Conservation (phyloP, 2,329 filamentous ascomycete species). For the Exserohilum rostratum region DNA sequence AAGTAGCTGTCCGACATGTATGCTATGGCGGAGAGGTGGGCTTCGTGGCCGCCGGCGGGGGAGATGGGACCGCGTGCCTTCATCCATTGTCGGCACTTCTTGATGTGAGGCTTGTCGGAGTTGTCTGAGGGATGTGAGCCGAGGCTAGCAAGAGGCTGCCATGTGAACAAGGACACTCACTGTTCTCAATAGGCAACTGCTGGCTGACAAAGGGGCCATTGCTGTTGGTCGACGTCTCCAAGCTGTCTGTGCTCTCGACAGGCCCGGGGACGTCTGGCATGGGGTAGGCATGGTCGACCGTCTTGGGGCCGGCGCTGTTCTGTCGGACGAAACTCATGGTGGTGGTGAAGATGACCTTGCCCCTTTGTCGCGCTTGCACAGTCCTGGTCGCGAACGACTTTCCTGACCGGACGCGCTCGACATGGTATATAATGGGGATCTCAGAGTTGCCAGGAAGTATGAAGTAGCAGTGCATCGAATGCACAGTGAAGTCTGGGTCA, state of each 20-base stretch:
- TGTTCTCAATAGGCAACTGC: slow-evolving; percentile 62
- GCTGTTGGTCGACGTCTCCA: slow-evolving; percentile 37
- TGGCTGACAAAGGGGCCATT: slow-evolving; percentile 64
- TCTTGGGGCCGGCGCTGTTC: slow-evolving; percentile 61
- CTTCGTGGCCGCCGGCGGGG: slow-evolving; percentile 72
- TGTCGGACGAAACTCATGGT: slow-evolving; percentile 86
- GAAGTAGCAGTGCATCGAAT: slow-evolving; percentile 99
- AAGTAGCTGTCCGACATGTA: slow-evolving; percentile 95
- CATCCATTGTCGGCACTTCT: slow-evolving; percentile 72
- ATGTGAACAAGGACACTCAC: slow-evolving; percentile 35
- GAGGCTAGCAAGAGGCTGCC: not conserved
- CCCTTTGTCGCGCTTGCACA: slow-evolving; percentile 91
- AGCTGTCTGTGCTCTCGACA: slow-evolving; percentile 46
- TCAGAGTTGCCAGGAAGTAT: slow-evolving; percentile 85
- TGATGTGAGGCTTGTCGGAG: slow-evolving; percentile 64
- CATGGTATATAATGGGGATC: slow-evolving; percentile 90
- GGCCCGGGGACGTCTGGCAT: slow-evolving; percentile 57
- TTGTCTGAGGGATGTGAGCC: slow-evolving; percentile 45
- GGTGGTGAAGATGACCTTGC: slow-evolving; percentile 90
- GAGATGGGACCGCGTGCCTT: slow-evolving; percentile 77
- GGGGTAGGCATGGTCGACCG: slow-evolving; percentile 68
- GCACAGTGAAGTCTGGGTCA: slow-evolving; percentile 76
- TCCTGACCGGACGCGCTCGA: slow-evolving; percentile 90
- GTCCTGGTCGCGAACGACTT: slow-evolving; percentile 89
- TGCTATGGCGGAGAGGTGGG: slow-evolving; percentile 84